Conservation (phyloP, 495 filamentous ascomycete species). For the Cercophora samala region DNA sequence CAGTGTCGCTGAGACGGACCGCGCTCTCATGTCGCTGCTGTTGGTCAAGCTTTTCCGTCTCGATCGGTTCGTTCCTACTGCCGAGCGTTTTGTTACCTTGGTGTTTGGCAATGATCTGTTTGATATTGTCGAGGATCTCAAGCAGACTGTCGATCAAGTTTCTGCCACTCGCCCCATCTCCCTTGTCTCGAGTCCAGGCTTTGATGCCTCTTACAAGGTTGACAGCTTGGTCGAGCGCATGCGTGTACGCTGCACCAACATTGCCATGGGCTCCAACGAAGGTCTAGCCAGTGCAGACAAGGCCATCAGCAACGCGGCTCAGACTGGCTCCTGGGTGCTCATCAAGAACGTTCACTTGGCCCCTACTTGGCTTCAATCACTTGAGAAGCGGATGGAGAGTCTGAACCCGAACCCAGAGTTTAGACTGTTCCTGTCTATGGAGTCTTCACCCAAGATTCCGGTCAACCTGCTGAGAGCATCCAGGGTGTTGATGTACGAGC, state of each 20-base stretch:
- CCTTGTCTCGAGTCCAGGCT: conserved; percentile 89
- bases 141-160: conserved; percentile 80
- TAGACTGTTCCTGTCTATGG: conserved; percentile 95
- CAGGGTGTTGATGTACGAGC: conserved; percentile 94
- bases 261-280: conserved; percentile 98
- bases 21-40: conserved; percentile 77
- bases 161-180: conserved; percentile 81
- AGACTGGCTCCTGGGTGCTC: conserved; percentile 90
- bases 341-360: conserved; percentile 99
- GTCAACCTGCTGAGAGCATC: conserved; percentile 93
- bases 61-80: conserved; percentile 88
- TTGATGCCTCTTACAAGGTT: conserved; percentile 98
- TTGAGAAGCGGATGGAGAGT: conserved; percentile 93
- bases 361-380: conserved; percentile 89
- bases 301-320: conserved; percentile 88
- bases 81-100: conserved; percentile 81
- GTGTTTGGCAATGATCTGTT: conserved; percentile 85
- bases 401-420: conserved; percentile 94
- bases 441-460: conserved; percentile 92
- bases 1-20: conserved; percentile 60
- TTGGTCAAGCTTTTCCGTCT: conserved; percentile 92
- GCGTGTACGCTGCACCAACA: conserved; percentile 81
- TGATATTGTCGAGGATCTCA: conserved; percentile 77
- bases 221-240: conserved; percentile 86
- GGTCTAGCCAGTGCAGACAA: conserved; percentile 89